These are phyloP conservation scores for Aspergillus novofumigatus DNA, from an alignment of 2,329 filamentous ascomycete genomes.

Conservation along the genomic window DNA sequence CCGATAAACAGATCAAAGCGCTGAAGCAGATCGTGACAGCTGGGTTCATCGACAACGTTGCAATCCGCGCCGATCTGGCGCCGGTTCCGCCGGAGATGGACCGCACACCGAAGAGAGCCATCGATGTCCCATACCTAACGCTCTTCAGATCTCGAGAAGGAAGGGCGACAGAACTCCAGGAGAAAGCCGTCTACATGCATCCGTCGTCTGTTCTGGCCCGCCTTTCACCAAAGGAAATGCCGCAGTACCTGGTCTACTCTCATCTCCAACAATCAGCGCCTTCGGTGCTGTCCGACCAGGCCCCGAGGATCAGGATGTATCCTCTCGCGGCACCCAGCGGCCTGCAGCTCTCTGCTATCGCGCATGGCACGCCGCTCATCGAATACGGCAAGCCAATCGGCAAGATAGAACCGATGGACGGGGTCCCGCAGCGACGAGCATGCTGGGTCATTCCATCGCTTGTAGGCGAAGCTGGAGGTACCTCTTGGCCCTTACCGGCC, in stretches of 20 bases:
- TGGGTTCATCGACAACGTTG: constrained; percentile 91
- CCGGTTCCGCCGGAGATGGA: constrained; percentile 64
- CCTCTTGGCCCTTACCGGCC: constrained; percentile 82
- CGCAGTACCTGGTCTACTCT: constrained; percentile 81
- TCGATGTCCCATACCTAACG: constrained; percentile 87
- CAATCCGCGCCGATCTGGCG: constrained; percentile 83
- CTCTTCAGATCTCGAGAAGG: constrained; percentile 64
- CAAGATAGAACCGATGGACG: constrained; percentile 58
- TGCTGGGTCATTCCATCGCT: constrained; percentile 81
- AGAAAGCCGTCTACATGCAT: constrained; percentile 78
- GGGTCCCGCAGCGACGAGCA: constrained; percentile 56
- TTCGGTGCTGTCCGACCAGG: constrained; percentile 52
- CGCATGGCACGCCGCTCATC: constrained; percentile 78
- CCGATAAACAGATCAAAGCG: constrained; percentile 66
- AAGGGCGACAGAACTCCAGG: constrained; percentile 43
- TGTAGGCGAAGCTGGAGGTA: constrained; percentile 61
- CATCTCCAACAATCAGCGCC: constrained; percentile 69
- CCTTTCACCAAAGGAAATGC: constrained; percentile 66
- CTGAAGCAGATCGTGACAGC: constrained; percentile 89
- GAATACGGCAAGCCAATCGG: constrained; percentile 88
- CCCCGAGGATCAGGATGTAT: constrained; percentile 78
- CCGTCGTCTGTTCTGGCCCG: constrained; percentile 76
- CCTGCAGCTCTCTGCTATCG: constrained; percentile 70
- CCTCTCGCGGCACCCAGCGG: constrained; percentile 75
- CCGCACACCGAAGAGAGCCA: constrained; percentile 74